Evolutionary conservation across 1,139 yeast genomes (phyloP).

Genomic region (Meyerozyma smithsonii): DNA sequence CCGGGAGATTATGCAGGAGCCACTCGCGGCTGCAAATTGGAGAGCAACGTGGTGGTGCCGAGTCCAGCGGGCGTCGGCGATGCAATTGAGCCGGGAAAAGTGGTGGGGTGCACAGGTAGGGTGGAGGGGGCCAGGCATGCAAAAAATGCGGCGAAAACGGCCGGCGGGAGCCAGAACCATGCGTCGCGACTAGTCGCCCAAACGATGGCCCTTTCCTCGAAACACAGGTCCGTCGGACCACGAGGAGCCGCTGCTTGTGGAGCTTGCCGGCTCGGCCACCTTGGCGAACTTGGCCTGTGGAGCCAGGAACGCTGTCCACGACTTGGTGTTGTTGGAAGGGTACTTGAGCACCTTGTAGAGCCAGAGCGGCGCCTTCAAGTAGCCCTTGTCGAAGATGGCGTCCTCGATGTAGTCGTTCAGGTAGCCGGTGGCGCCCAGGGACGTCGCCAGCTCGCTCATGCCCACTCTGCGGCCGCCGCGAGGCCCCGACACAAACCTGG

Average conservation of each 20-base stretch:
- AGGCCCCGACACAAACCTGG: conserved; percentile 12
- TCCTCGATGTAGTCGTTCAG: conserved; percentile 24
- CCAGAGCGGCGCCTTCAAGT: conserved; percentile 39
- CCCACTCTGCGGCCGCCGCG: conserved; percentile 32
- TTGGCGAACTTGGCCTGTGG: not conserved
- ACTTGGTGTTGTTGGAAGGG: conserved; percentile 23
- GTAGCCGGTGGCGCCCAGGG: conserved; percentile 4
- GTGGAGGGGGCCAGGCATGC: too few species aligned
- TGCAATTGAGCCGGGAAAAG: too few species aligned
- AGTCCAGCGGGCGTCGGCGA: too few species aligned
- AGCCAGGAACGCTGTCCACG: conserved; percentile 28
- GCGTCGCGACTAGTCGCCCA: conserved; percentile 22
- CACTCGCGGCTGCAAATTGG: too few species aligned
- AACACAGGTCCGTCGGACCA: conserved; percentile 15
- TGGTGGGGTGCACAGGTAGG: too few species aligned
- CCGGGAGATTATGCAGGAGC: too few species aligned
- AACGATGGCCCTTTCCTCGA: conserved; percentile 32
- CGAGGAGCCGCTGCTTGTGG: conserved; percentile 16
- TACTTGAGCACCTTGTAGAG: conserved; percentile 28
- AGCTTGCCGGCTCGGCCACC: conserved; percentile 1
- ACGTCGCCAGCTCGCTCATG: conserved; percentile 7
- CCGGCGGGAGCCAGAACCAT: too few species aligned
- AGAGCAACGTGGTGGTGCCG: too few species aligned
- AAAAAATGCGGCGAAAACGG: too few species aligned
- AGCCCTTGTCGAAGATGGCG: conserved; percentile 39